Evolutionary conservation across 2,329 filamentous ascomycete species (phyloP).

Genomic region (Colletotrichum tanaceti): DNA sequence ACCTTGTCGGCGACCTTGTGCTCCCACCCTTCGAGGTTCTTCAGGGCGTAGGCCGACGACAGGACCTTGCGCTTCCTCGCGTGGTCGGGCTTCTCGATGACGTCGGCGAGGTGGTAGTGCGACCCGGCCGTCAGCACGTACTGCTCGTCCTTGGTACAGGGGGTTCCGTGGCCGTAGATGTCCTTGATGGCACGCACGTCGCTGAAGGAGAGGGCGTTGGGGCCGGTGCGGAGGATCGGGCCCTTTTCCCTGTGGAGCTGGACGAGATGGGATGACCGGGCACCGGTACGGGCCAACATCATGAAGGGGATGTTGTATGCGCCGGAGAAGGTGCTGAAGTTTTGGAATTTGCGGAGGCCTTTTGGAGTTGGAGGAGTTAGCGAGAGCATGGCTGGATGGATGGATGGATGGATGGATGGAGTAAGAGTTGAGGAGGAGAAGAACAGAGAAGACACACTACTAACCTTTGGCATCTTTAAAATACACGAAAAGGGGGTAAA

Average conservation of each 20-base stretch:
- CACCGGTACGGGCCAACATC: constrained; percentile 55
- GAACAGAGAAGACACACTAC: not conserved
- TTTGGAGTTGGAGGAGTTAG: not conserved
- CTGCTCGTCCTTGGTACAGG: constrained; percentile 61
- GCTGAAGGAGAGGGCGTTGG: constrained; percentile 57
- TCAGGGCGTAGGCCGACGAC: constrained; percentile 62
- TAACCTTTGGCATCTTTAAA: constrained; percentile 57
- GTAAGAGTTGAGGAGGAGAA: no score
- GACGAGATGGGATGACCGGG: constrained; percentile 55
- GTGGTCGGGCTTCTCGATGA: constrained; percentile 63
- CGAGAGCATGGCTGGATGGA: no score
- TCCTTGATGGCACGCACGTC: constrained; percentile 58
- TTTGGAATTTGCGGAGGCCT: constrained; percentile 60
- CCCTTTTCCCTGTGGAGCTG: constrained; percentile 58
- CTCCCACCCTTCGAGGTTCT: constrained; percentile 66
- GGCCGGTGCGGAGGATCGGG: constrained; percentile 57
- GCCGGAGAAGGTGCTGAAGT: constrained; percentile 56
- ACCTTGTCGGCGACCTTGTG: constrained; percentile 66
- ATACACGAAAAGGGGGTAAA: constrained; percentile 56
- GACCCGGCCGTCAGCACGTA: constrained; percentile 59
- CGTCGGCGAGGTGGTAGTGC: constrained; percentile 64
- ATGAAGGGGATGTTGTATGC: constrained; percentile 61
- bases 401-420: no score
- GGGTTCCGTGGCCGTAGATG: constrained; percentile 63
- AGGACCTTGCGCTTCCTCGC: constrained; percentile 62